Conservation (phyloP, 257 asterid genomes). For the Nicotiana undulata region DNA sequence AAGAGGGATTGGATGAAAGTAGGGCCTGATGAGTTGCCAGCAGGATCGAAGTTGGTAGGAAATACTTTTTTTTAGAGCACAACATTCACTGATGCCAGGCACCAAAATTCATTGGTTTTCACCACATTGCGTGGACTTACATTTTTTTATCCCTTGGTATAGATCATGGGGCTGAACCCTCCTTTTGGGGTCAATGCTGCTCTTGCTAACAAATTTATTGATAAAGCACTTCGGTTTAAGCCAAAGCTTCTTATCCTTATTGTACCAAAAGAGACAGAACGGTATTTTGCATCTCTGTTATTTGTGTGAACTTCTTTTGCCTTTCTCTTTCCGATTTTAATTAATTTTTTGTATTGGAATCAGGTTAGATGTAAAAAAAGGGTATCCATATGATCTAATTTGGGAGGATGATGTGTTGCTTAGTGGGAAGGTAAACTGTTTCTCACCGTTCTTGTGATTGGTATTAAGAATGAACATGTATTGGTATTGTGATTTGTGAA, state of each 20-base stretch:
- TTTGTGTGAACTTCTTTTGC: neutral
- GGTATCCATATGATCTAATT: conserved; percentile 52
- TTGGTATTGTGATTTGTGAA: neutral
- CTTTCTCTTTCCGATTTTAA: neutral
- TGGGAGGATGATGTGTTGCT: conserved; percentile 75
- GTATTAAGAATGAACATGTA: neutral
- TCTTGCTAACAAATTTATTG: conserved; percentile 68
- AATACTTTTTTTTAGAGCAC: conserved; percentile 2
- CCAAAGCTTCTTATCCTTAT: conserved; percentile 89
- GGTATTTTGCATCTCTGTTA: conserved; percentile 29
- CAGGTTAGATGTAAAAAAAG: conserved; percentile 60
- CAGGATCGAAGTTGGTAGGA: conserved; percentile 76
- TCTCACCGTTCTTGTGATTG: neutral
- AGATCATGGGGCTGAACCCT: conserved; percentile 98
- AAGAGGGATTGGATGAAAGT: conserved; percentile 80
- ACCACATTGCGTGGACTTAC: conserved; percentile 3
- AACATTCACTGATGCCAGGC: neutral
- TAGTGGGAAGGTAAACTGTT: conserved; percentile 54
- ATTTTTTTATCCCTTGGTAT: conserved; percentile 12
- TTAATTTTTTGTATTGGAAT: conserved; percentile 5
- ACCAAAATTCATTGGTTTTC: neutral
- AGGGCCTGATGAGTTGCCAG: conserved; percentile 43
- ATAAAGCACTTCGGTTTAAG: conserved; percentile 79
- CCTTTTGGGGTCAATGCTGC: conserved; percentile 75
- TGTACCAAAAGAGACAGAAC: conserved; percentile 59